Conservation (phyloP, 2,329 filamentous ascomycete species). For the Aspergillus glaucus region DNA sequence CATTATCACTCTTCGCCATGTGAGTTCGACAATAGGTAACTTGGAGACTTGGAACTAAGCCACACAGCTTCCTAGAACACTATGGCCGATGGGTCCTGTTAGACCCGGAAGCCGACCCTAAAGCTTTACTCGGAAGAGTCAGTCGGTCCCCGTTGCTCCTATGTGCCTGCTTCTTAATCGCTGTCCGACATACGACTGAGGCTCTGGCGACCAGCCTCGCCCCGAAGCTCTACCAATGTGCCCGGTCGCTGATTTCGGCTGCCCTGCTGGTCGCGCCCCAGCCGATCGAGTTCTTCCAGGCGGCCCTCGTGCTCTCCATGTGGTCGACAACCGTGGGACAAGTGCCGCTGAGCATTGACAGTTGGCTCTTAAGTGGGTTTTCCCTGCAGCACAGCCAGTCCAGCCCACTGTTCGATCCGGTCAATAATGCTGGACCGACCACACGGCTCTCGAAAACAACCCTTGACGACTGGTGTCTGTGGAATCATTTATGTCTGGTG, state of each 20-base stretch:
- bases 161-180: conserved; percentile 36
- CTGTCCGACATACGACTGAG: conserved; percentile 37
- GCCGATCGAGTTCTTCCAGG: conserved; percentile 40
- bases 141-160: conserved; percentile 35
- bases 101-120: conserved; percentile 19
- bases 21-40: neutral
- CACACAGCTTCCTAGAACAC: conserved; percentile 32
- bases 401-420: conserved; percentile 28
- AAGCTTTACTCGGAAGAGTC: conserved; percentile 25
- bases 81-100: conserved; percentile 41
- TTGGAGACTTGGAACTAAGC: neutral
- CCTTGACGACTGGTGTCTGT: conserved; percentile 31
- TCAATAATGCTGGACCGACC: conserved; percentile 4
- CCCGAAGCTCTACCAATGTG: conserved; percentile 34
- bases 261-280: conserved; percentile 35
- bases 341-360: conserved; percentile 40
- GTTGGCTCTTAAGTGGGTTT: conserved; percentile 41
- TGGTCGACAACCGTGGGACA: conserved; percentile 45
- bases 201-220: conserved; percentile 32
- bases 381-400: conserved; percentile 38
- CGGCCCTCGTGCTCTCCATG: conserved; percentile 37
- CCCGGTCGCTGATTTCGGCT: conserved; percentile 15
- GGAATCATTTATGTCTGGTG: conserved; percentile 41
- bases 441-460: conserved; percentile 12
- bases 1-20: neutral